Conservation (phyloP, 2,329 filamentous ascomycete genomes). For the Calonectria ilicicola region DNA sequence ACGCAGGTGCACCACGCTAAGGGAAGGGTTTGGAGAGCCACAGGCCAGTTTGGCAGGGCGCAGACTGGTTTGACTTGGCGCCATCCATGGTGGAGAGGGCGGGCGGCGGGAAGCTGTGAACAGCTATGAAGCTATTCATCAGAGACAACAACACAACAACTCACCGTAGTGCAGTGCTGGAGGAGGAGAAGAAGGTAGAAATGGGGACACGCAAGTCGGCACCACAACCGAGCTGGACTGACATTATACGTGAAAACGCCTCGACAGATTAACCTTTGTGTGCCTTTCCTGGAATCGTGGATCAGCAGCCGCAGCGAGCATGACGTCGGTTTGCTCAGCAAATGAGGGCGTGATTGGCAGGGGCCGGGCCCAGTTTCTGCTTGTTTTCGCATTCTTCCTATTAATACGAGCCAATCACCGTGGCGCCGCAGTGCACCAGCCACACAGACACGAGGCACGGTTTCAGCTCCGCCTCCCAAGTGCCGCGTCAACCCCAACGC, state of each 20-base stretch:
- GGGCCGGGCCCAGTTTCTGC: slow-evolving; percentile 16
- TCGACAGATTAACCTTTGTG: slow-evolving; percentile 13
- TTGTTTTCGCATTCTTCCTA: slow-evolving; percentile 29
- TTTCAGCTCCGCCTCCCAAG: slow-evolving; percentile 44
- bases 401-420: slow-evolving; percentile 40
- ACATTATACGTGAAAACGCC: not conserved
- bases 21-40: not conserved
- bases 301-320: slow-evolving; percentile 1
- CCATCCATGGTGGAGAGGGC: not conserved
- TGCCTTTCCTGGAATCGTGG: not conserved
- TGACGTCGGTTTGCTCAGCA: slow-evolving; percentile 34
- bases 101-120: not conserved
- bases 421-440: slow-evolving; percentile 21
- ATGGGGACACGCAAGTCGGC: not conserved
- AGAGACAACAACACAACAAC: too few species aligned
- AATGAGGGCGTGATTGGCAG: slow-evolving; percentile 34
- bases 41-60: not conserved
- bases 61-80: not conserved
- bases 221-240: not conserved
- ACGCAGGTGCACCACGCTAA: slow-evolving; percentile 12
- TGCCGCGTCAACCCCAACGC: slow-evolving; percentile 43
- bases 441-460: slow-evolving; percentile 41
- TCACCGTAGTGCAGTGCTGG: too few species aligned
- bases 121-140: too few species aligned
- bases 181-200: not conserved